Evolutionary conservation across 73 alveolate genomes (phyloP).

Genomic region (Paramecium sexaurelia): DNA sequence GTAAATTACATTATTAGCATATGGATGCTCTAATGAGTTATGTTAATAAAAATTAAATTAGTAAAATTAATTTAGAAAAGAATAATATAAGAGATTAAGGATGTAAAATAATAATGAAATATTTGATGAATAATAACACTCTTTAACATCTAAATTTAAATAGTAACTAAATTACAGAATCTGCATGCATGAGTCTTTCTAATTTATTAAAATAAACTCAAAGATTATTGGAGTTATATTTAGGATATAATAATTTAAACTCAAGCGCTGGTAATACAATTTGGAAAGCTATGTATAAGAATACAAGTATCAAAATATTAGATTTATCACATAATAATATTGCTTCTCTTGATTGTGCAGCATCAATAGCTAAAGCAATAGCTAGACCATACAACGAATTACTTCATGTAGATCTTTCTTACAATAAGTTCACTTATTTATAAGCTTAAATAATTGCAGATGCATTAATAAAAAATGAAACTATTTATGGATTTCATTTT

Average conservation of each 20-base stretch:
- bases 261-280: neutral
- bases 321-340: constrained; percentile 49
- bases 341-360: constrained; percentile 25
- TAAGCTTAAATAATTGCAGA: constrained; percentile 31
- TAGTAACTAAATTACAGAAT: constrained; percentile 17
- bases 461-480: constrained; percentile 34
- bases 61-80: neutral
- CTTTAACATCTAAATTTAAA: neutral
- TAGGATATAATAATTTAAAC: neutral
- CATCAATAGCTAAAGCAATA: neutral
- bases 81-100: constrained; percentile 49
- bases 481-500: constrained; percentile 66
- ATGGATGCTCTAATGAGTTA: neutral
- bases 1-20: constrained; percentile 26
- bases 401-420: constrained; percentile 61
- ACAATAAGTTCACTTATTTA: constrained; percentile 37
- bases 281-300: constrained; percentile 48
- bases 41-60: neutral
- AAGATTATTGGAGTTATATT: constrained; percentile 11
- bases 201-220: neutral
- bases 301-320: constrained; percentile 31
- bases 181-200: neutral
- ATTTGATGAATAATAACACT: neutral
- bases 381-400: constrained; percentile 23
- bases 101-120: neutral